Conservation (phyloP, 2,329 filamentous ascomycete genomes). For the Thermomyces lanuginosus region DNA sequence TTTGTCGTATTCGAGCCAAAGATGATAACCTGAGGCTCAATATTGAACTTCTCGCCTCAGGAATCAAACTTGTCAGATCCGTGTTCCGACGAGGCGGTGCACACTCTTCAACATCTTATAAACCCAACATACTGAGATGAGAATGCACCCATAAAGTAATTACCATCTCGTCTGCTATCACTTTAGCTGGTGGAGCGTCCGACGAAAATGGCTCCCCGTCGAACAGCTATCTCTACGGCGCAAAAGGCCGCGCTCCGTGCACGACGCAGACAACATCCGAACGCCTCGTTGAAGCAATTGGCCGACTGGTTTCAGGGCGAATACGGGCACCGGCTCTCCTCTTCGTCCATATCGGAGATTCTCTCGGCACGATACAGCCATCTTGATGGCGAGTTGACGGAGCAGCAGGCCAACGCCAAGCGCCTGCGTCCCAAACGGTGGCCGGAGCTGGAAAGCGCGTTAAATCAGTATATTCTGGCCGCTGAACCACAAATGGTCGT, state of each 20-base stretch:
- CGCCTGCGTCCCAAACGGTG: conserved; percentile 2
- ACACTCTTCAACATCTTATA: no score
- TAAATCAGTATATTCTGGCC: conserved; percentile 3
- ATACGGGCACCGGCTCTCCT: conserved; percentile 2
- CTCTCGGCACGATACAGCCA: conserved; percentile 1
- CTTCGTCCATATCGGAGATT: conserved; percentile 3
- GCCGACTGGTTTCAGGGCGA: conserved; percentile 3
- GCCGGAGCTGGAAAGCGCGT: conserved; percentile 2
- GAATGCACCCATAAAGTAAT: no score
- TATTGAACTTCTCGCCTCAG: no score
- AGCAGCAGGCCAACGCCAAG: not conserved
- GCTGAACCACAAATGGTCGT: conserved; percentile 3
- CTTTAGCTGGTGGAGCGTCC: no score
- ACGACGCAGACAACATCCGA: conserved; percentile 1
- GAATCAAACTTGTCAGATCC: no score
- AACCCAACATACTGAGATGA: no score
- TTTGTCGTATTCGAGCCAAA: no score
- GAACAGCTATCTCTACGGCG: conserved; percentile 3
- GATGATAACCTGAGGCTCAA: no score
- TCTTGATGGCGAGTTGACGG: conserved; percentile 3
- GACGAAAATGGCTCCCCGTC: no score
- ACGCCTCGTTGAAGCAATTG: conserved; percentile 1
- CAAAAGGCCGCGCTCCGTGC: conserved; percentile 3
- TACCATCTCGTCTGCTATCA: no score
- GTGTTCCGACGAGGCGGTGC: no score